phyloP scores from a whole-genome alignment of 2,329 filamentous ascomycete genomes.

The Aspergillus carbonarius region DNA sequence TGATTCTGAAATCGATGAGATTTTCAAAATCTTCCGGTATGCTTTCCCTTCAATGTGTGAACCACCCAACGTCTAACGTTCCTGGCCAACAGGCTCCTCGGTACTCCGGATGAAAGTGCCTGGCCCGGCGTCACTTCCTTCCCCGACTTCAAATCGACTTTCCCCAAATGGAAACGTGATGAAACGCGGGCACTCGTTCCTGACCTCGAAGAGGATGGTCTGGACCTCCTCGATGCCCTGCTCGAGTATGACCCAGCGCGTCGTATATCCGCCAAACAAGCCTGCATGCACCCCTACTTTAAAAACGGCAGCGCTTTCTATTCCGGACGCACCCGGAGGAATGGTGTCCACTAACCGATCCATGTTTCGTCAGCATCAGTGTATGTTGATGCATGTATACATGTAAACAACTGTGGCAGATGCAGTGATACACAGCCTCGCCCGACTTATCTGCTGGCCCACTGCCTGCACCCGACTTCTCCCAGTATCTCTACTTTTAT shows the following conservation, averaged over 20 bases:
- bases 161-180: slow-evolving; percentile 85
- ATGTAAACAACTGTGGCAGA: slow-evolving; percentile 15
- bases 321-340: slow-evolving; percentile 43
- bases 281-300: slow-evolving; percentile 83
- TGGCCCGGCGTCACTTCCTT: slow-evolving; percentile 95
- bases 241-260: slow-evolving; percentile 84
- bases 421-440: neutral
- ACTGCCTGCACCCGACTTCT: neutral
- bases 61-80: slow-evolving; percentile 18
- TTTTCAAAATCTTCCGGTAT: slow-evolving; percentile 91
- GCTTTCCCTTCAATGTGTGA: slow-evolving; percentile 19
- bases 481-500: slow-evolving; percentile 9
- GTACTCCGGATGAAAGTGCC: slow-evolving; percentile 75
- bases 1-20: slow-evolving; percentile 90
- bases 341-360: slow-evolving; percentile 39
- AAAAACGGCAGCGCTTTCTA: slow-evolving; percentile 51
- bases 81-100: slow-evolving; percentile 60
- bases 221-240: slow-evolving; percentile 60
- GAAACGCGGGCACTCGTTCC: slow-evolving; percentile 65
- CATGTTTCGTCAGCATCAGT: slow-evolving; percentile 9
- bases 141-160: slow-evolving; percentile 88
- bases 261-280: slow-evolving; percentile 85
- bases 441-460: neutral
- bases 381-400: slow-evolving; percentile 21
- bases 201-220: slow-evolving; percentile 64